These are phyloP conservation scores for Phanerochaete carnosa DNA, from an alignment of 768 basidiomycete species.

Conservation along the genomic window DNA sequence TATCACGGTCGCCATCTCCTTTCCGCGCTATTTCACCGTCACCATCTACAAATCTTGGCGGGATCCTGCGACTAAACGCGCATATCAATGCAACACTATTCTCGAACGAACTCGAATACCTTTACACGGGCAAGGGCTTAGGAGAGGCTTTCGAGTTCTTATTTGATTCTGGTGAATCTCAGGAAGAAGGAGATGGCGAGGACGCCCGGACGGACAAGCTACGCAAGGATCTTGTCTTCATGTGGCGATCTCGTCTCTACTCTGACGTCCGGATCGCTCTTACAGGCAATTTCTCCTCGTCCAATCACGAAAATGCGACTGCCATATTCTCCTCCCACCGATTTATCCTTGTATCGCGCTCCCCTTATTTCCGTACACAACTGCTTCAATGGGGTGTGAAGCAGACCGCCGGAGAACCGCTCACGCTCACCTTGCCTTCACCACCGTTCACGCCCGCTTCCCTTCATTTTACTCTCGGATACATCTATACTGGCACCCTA, in stretches of 20 bases:
- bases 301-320: constrained; percentile 65
- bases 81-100: constrained; percentile 78
- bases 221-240: constrained; percentile 90
- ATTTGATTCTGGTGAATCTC: constrained; percentile 56
- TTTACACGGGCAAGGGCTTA: constrained; percentile 90
- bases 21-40: constrained; percentile 44
- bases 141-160: constrained; percentile 87
- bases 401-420: constrained; percentile 40
- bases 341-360: constrained; percentile 88
- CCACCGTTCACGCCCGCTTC: constrained; percentile 96
- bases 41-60: constrained; percentile 36
- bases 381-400: constrained; percentile 65
- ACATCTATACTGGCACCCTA: constrained; percentile 93
- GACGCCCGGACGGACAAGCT: constrained; percentile 76
- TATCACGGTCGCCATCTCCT: constrained; percentile 43
- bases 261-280: constrained; percentile 86
- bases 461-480: constrained; percentile 90
- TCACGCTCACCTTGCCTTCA: constrained; percentile 72
- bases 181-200: constrained; percentile 42
- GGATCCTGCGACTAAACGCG: constrained; percentile 60
- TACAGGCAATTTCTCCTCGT: constrained; percentile 61
- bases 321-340: constrained; percentile 90
- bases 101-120: constrained; percentile 86
- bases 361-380: constrained; percentile 80
- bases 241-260: constrained; percentile 95